A percentile compares a stretch with the other conserved stretches of the same genome.
Conservation (phyloP, 305 asterid species). For the Plantago coronopus region DNA sequence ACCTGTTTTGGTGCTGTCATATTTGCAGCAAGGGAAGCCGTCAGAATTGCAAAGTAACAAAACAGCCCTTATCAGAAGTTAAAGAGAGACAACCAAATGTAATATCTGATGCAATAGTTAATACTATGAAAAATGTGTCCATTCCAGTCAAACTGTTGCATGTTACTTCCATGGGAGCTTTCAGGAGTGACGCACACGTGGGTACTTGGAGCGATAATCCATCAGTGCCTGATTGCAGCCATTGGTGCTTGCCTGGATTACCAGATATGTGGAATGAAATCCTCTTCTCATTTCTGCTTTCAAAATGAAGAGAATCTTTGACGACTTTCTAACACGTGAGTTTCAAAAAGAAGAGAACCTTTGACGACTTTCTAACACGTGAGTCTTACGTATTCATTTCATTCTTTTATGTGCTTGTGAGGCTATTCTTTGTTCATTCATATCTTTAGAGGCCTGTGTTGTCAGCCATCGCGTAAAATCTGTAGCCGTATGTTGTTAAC, state of each 20-base stretch:
- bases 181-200: constrained; percentile 63
- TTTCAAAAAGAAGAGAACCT: constrained; percentile 10
- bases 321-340: constrained; percentile 25
- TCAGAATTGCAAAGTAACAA: constrained; percentile 65
- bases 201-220: constrained; percentile 68
- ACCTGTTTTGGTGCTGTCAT: constrained; percentile 18
- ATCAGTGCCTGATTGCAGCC: constrained; percentile 69
- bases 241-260: constrained; percentile 77
- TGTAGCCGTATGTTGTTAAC: background rate
- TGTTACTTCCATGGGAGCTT: constrained; percentile 73
- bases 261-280: constrained; percentile 74
- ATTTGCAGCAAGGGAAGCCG: constrained; percentile 46
- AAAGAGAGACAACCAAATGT: constrained; percentile 43
- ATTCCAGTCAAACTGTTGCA: constrained; percentile 56
- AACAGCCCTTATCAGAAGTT: constrained; percentile 37
- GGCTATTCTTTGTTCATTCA: constrained; percentile 7
- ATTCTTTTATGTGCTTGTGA: constrained; percentile 5
- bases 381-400: constrained; percentile 17
- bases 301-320: constrained; percentile 21
- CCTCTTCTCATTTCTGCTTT: constrained; percentile 41
- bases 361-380: constrained; percentile 21
- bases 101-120: constrained; percentile 57
- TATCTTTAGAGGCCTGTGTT: background rate
- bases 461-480: background rate
- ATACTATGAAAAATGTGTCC: constrained; percentile 39